Conservation (phyloP, 2,329 filamentous ascomycete genomes). For the Aspergillus sp. region DNA sequence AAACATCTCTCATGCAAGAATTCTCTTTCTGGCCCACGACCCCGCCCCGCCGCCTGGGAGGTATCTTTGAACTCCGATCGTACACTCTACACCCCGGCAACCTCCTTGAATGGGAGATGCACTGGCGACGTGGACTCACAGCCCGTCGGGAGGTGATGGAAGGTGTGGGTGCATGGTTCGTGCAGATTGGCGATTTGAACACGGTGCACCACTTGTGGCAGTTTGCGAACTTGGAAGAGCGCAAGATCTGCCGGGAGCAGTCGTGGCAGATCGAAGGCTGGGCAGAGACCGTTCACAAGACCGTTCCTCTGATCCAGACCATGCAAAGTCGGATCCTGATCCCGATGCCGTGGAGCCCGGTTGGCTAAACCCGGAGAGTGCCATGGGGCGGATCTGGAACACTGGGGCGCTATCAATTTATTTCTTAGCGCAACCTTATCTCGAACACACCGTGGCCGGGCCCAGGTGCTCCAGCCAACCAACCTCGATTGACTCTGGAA, state of each 20-base stretch:
- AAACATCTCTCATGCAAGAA: conserved; percentile 93
- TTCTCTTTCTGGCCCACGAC: conserved; percentile 99
- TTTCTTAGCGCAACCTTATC: neutral
- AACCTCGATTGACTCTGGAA: too few relatives aligned
- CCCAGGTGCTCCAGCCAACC: too few relatives aligned
- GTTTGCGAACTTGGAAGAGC: conserved; percentile 92
- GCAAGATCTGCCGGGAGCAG: conserved; percentile 81
- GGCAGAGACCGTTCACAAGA: conserved; percentile 97
- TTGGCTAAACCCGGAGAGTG: conserved; percentile 50
- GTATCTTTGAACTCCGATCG: conserved; percentile 90
- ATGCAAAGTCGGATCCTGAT: conserved; percentile 95
- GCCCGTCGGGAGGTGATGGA: conserved; percentile 96
- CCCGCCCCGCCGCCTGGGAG: conserved; percentile 78
- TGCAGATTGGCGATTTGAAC: conserved; percentile 95
- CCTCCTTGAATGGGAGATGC: conserved; percentile 95
- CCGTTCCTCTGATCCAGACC: conserved; percentile 87
- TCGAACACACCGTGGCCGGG: neutral
- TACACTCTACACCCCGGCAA: conserved; percentile 96
- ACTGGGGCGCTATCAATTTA: neutral
- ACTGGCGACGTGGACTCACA: conserved; percentile 88
- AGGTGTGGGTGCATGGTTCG: conserved; percentile 96
- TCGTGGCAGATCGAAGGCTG: conserved; percentile 94
- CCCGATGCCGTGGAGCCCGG: conserved; percentile 93
- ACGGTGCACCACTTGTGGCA: conserved; percentile 98
- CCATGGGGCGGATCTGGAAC: neutral